Conservation (phyloP, 768 basidiomycete genomes). For the Leccinum ochraceum region DNA sequence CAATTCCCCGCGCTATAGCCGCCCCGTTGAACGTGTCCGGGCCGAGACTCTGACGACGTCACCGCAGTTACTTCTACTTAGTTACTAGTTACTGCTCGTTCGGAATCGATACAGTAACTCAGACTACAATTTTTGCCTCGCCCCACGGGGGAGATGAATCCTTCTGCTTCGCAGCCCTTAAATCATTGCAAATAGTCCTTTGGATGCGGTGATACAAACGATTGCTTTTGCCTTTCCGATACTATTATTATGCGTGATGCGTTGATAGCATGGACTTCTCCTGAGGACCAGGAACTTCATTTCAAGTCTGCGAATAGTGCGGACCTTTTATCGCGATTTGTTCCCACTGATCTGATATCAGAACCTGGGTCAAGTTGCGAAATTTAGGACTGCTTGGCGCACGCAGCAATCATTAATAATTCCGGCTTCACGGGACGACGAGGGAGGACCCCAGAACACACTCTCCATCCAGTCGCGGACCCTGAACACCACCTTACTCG, state of each 20-base stretch:
- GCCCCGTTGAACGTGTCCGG: background rate
- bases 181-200: background rate
- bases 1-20: background rate
- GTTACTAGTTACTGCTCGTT: background rate
- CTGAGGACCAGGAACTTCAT: background rate
- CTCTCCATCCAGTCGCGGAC: constrained; percentile 7
- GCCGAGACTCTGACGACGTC: background rate
- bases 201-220: background rate
- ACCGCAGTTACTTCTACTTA: background rate
- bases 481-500: constrained; percentile 17
- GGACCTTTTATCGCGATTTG: background rate
- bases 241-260: background rate
- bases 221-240: background rate
- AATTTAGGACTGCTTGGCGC: no score
- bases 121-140: background rate
- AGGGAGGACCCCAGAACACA: constrained; percentile 18
- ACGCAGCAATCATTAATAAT: no score
- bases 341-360: background rate
- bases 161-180: background rate
- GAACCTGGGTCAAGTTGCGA: background rate
- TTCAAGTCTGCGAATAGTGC: background rate
- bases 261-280: background rate
- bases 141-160: constrained; percentile 1
- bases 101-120: background rate
- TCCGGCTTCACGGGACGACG: no score